Conservation (phyloP, 2,329 filamentous ascomycete species). For the Xylaria multiplex region DNA sequence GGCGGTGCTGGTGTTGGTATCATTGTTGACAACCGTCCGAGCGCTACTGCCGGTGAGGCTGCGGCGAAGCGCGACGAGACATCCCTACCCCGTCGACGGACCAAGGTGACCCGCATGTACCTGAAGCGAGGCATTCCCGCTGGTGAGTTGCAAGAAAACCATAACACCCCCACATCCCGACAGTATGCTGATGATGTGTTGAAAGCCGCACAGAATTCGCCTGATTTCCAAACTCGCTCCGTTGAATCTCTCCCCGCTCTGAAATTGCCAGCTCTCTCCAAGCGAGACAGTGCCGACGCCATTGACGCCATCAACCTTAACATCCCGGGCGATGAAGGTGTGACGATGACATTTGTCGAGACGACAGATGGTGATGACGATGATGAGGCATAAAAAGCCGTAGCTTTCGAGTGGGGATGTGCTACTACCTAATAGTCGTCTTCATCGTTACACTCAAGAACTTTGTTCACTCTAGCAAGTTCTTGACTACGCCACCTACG, state of each 20-base stretch:
- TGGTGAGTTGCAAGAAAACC: slow-evolving; percentile 49
- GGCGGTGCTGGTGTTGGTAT: slow-evolving; percentile 55
- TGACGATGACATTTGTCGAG: slow-evolving; percentile 60
- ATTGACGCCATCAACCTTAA: slow-evolving; percentile 59
- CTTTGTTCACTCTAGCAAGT: not conserved
- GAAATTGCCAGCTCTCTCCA: slow-evolving; percentile 38
- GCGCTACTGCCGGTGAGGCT: slow-evolving; percentile 22
- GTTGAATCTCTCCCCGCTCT: slow-evolving; percentile 40
- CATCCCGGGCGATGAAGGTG: slow-evolving; percentile 55
- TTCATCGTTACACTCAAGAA: not conserved
- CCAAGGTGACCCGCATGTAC: slow-evolving; percentile 60
- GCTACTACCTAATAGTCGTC: slow-evolving; percentile 12
- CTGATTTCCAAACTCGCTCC: slow-evolving; percentile 42
- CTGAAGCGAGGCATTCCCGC: slow-evolving; percentile 56
- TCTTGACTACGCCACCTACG: not conserved
- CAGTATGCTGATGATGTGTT: slow-evolving; percentile 40
- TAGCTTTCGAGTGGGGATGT: slow-evolving; percentile 31
- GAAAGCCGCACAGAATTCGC: slow-evolving; percentile 46
- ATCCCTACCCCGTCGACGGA: slow-evolving; percentile 51
- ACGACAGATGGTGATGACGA: slow-evolving; percentile 46
- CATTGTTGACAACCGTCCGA: slow-evolving; percentile 49
- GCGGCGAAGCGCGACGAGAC: slow-evolving; percentile 42
- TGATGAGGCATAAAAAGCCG: slow-evolving; percentile 44
- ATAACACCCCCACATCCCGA: not conserved
- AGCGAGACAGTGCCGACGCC: slow-evolving; percentile 44